Evolutionary conservation across 805 yeast genomes (phyloP), one percentile per base, ranked within the genome.

Genomic region (Martiniozyma abietophila): DNA sequence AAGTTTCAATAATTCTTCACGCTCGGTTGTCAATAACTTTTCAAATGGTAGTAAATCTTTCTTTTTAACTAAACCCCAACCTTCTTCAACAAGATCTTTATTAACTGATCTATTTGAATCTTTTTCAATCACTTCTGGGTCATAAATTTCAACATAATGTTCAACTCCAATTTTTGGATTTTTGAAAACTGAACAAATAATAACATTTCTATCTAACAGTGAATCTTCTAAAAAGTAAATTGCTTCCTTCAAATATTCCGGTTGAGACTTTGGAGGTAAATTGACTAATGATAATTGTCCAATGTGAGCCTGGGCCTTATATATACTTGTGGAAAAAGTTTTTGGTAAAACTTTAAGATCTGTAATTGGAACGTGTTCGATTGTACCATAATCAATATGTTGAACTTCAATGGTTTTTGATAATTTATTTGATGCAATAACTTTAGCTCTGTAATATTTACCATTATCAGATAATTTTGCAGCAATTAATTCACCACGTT

Each of bases 341-440:
- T 63, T 35, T 11, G 85, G 80, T 35, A 80, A 61, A 3, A 61
- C 59, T 39, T 79, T 58, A 41, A 80, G 57, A 14, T 69, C 58
- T 1, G 61, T 40, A 25, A 62, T 47, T 9, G 67, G 41, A 8
- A 74, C 73, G 20, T 50, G 47, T 45, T 69, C 76, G 25, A 58
- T 49, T 31, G 66, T 69, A 21, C 86, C 86, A 40, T 69, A 73
- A 50, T 79, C 88, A 30, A 78, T 54, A 39, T 75, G 74, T 45
- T 67, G 67, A 20, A 79, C 76, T 35, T 65, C 67, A 47, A 56
- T 71, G 35, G 55, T 54, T 36, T 55, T 57, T 14, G 65, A 46
- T 10, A 59, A 38, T 41, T 65, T 67, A 43, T 74, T 78, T 36
- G 59, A 58, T 18, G 59, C 53, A 14, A 65, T 32, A 29, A 78